Evolutionary conservation across 75 land plant genomes (phyloP).

Genomic region (Picea glauca): DNA sequence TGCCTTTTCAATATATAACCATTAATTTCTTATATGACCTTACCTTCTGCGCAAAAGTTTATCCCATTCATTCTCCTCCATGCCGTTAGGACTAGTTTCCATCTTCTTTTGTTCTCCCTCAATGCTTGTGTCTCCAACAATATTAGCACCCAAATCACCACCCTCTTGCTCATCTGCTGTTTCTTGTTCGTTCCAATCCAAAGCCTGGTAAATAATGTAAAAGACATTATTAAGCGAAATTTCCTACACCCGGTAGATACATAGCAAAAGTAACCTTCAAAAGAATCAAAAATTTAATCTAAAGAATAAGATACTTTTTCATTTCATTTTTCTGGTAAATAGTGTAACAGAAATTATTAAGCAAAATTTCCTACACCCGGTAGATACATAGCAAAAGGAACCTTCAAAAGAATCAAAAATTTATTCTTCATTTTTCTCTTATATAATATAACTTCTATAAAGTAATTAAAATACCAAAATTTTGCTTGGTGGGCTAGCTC

Average conservation of each 20-base stretch:
- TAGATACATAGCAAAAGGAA: not conserved
- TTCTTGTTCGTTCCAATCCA: constrained; percentile 85
- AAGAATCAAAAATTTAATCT: not conserved
- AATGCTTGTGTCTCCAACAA: constrained; percentile 25
- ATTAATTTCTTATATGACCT: not conserved
- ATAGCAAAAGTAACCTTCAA: not conserved
- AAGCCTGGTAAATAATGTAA: not conserved
- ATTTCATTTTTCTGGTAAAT: not conserved
- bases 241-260: not conserved
- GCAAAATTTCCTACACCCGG: not conserved
- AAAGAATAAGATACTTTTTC: too few relatives aligned
- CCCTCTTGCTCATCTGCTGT: constrained; percentile 52
- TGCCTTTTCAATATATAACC: not conserved
- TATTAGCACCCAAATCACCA: constrained; percentile 25
- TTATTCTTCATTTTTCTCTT: not conserved
- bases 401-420: not conserved
- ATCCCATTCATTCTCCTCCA: constrained; percentile 95
- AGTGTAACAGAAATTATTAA: not conserved
- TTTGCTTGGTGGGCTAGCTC: too few relatives aligned
- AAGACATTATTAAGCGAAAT: not conserved
- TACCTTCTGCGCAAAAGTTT: constrained; percentile 86
- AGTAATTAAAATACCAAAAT: too few relatives aligned
- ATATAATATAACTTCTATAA: not conserved
- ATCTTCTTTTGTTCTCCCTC: constrained; percentile 39
- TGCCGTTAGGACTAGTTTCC: constrained; percentile 23